Percentiles rank a stretch among this genome's conserved stretches.
phyloP scores from a whole-genome alignment of 148 eudicot species.

The Fagopyrum tataricum region DNA sequence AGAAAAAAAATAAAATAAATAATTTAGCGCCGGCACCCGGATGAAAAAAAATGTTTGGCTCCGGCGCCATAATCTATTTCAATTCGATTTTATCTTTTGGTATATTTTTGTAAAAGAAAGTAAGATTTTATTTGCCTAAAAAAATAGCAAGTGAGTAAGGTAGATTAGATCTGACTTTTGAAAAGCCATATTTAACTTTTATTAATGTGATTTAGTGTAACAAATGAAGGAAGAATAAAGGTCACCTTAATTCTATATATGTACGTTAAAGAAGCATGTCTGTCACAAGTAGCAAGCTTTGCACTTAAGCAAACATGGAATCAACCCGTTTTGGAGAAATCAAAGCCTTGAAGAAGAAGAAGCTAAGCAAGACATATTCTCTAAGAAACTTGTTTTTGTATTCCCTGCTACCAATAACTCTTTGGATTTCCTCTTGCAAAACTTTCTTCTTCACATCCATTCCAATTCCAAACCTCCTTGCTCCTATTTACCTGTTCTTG shows the following conservation, averaged over 20 bases:
- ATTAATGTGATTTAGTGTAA: constrained; percentile 1
- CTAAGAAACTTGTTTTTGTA: constrained; percentile 7
- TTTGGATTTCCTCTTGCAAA: neutral
- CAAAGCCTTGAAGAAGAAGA: neutral
- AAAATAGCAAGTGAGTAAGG: neutral
- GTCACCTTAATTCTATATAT: constrained; percentile 1
- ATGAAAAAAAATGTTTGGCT: too few species aligned
- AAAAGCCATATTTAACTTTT: neutral
- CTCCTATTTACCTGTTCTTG: neutral
- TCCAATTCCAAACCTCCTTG: constrained; percentile 5
- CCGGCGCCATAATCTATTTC: too few species aligned
- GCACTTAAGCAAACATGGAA: constrained; percentile 8
- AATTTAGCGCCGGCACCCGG: too few species aligned
- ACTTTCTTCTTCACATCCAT: neutral
- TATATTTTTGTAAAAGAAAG: too few species aligned
- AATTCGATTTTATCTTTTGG: too few species aligned
- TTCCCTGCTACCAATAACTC: neutral
- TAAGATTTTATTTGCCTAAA: neutral
- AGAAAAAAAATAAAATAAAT: too few species aligned
- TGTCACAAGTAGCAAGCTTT: constrained; percentile 2
- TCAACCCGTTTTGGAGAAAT: neutral
- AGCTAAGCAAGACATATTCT: neutral
- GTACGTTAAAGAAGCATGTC: neutral
- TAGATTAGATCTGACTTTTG: constrained; percentile 2
- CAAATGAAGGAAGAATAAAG: constrained; percentile 2